Percentiles rank a stretch among this genome's conserved stretches.
Evolutionary conservation across 2,329 filamentous ascomycete species (phyloP).

Genomic region (Clarireedia monteithiana): DNA sequence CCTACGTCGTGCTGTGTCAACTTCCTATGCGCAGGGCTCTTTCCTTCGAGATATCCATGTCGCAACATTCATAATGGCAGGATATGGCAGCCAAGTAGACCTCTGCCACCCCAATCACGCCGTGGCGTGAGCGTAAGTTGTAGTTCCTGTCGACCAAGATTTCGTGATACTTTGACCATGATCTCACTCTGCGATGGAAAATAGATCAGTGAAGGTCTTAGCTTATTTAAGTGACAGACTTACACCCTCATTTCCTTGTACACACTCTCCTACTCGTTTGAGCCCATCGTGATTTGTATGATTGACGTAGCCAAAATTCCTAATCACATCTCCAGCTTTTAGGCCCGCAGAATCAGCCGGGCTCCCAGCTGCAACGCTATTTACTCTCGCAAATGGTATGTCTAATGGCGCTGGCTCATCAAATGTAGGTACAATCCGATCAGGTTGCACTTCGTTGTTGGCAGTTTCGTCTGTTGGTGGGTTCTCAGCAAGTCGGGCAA

Average conservation of each 20-base stretch:
- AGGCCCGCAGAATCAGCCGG: constrained; percentile 80
- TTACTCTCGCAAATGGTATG: constrained; percentile 80
- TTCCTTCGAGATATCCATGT: not conserved
- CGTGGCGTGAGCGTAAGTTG: constrained; percentile 67
- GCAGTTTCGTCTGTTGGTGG: constrained; percentile 23
- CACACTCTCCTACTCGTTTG: constrained; percentile 77
- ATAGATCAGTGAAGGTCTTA: not conserved
- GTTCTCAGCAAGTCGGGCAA: constrained; percentile 56
- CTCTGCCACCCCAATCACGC: constrained; percentile 82
- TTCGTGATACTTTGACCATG: constrained; percentile 57
- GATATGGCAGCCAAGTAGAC: constrained; percentile 84
- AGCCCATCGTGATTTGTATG: constrained; percentile 80
- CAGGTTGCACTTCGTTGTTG: constrained; percentile 17
- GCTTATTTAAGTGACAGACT: constrained; percentile 29
- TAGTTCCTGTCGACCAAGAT: constrained; percentile 42
- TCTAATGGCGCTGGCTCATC: constrained; percentile 34
- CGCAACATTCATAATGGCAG: constrained; percentile 58
- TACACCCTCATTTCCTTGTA: constrained; percentile 85
- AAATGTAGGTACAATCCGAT: constrained; percentile 30
- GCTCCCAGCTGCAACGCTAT: constrained; percentile 68
- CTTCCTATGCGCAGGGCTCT: constrained; percentile 14
- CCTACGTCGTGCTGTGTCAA: constrained; percentile 6
- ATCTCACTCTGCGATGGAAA: constrained; percentile 50
- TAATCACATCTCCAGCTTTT: constrained; percentile 70
- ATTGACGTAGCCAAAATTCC: constrained; percentile 78